phyloP scores from a whole-genome alignment of 352 stramenopile genomes.

The Pythium folliculosum region DNA sequence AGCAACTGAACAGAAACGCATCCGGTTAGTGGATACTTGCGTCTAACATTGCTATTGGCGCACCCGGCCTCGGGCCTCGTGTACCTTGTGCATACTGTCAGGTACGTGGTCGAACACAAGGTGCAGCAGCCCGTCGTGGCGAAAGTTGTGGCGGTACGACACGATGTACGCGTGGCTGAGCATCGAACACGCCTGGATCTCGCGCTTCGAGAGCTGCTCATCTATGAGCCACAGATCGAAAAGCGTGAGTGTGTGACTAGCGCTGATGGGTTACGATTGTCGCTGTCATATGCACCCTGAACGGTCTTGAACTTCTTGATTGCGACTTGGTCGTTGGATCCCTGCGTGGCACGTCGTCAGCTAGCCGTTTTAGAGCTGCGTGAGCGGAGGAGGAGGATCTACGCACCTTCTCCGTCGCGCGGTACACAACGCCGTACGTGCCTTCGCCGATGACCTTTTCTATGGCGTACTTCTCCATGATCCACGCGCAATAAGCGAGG shows the following conservation, averaged over 20 bases:
- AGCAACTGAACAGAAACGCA: slow-evolving; percentile 39
- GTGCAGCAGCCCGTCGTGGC: slow-evolving; percentile 71
- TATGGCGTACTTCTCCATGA: slow-evolving; percentile 80
- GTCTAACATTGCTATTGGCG: no score
- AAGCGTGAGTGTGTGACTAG: no score
- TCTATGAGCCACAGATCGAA: slow-evolving; percentile 33
- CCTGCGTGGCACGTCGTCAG: slow-evolving; percentile 18
- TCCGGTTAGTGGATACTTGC: neutral
- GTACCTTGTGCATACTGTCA: slow-evolving; percentile 71
- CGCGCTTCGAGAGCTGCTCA: slow-evolving; percentile 74
- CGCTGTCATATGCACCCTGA: slow-evolving; percentile 30
- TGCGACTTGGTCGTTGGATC: slow-evolving; percentile 62
- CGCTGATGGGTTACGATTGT: neutral
- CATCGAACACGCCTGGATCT: slow-evolving; percentile 85
- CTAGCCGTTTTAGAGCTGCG: no score
- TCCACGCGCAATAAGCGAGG: neutral
- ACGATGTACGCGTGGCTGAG: slow-evolving; percentile 81
- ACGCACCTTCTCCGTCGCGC: slow-evolving; percentile 72
- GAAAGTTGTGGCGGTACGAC: slow-evolving; percentile 81
- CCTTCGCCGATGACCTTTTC: slow-evolving; percentile 85
- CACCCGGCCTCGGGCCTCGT: neutral
- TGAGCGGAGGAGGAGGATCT: no score
- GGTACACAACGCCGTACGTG: slow-evolving; percentile 83
- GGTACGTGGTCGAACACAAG: slow-evolving; percentile 81
- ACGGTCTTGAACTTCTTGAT: slow-evolving; percentile 87